Conservation (phyloP, 192 early-diverging fungal species). For the Globomyces pollinis-pini region DNA sequence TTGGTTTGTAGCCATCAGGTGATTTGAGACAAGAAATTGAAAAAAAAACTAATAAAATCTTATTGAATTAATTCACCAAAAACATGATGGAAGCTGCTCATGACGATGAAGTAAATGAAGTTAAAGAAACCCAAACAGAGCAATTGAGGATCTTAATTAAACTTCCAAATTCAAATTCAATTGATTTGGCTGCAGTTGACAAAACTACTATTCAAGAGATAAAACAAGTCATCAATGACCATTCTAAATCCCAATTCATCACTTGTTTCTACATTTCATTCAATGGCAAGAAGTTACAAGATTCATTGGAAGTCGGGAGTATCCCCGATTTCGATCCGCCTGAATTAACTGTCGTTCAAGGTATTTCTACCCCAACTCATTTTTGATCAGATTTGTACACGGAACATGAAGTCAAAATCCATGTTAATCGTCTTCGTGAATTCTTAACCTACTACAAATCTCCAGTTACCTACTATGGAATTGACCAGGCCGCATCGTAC, state of each 20-base stretch:
- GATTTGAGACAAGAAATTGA: not conserved
- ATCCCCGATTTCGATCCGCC: not conserved
- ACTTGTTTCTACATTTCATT: constrained; percentile 85
- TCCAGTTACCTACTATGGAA: constrained; percentile 41
- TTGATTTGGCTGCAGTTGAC: not conserved
- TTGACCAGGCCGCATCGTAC: constrained; percentile 72
- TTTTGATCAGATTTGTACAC: constrained; percentile 64
- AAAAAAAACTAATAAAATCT: not conserved
- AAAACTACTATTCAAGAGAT: constrained; percentile 71
- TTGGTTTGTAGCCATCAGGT: no score
- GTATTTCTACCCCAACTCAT: not conserved
- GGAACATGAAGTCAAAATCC: constrained; percentile 85
- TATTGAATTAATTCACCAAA: not conserved
- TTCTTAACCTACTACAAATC: constrained; percentile 69
- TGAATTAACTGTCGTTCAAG: not conserved
- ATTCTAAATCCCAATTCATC: constrained; percentile 72
- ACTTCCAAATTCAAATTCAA: not conserved
- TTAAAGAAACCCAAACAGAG: not conserved
- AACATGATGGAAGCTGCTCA: no score
- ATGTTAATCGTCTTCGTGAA: constrained; percentile 82
- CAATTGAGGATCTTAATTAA: not conserved
- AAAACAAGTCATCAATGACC: constrained; percentile 79
- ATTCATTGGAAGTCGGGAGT: constrained; percentile 39
- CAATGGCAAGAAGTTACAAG: constrained; percentile 65
- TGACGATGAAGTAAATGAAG: not conserved